These are phyloP conservation scores for Sarocladium strictum DNA, from an alignment of 2,329 filamentous ascomycete species.

Conservation along the genomic window DNA sequence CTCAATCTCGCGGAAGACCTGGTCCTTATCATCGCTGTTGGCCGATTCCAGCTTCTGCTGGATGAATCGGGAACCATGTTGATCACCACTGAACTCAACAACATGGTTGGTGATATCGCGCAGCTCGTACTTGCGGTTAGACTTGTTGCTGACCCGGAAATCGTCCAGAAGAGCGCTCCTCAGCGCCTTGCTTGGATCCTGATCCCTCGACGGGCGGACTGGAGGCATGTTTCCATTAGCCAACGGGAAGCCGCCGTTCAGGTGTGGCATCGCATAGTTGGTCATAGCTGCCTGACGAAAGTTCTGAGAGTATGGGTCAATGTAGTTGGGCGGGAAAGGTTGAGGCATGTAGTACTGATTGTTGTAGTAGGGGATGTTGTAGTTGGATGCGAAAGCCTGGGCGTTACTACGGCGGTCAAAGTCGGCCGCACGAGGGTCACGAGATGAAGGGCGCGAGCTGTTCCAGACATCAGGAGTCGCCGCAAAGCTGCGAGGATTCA, in stretches of 20 bases:
- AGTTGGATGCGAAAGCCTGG: conserved; percentile 25
- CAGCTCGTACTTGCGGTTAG: conserved; percentile 69
- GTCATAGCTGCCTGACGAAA: conserved; percentile 25
- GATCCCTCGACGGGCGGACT: conserved; percentile 40
- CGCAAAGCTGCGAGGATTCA: conserved; percentile 19
- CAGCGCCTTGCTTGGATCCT: conserved; percentile 53
- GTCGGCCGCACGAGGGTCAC: conserved; percentile 30
- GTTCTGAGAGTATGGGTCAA: conserved; percentile 29
- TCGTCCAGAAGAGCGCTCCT: conserved; percentile 73
- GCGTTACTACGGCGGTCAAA: conserved; percentile 30
- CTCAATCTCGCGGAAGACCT: conserved; percentile 81
- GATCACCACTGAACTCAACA: conserved; percentile 92
- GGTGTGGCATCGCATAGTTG: conserved; percentile 26
- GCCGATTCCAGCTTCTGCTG: conserved; percentile 87
- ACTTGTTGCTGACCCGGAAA: conserved; percentile 69
- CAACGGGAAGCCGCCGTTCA: conserved; percentile 23
- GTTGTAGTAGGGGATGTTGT: conserved; percentile 24
- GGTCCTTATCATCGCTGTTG: conserved; percentile 93
- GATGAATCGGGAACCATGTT: conserved; percentile 92
- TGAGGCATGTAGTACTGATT: conserved; percentile 24
- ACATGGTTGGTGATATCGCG: conserved; percentile 85
- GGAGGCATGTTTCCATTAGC: conserved; percentile 19
- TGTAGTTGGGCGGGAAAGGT: conserved; percentile 29
- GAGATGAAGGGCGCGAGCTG: conserved; percentile 23
- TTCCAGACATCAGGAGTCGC: conserved; percentile 32